Evolutionary conservation across 768 basidiomycete genomes (phyloP), one percentile per base, ranked within the genome.

Genomic region (Serendipita indica): DNA sequence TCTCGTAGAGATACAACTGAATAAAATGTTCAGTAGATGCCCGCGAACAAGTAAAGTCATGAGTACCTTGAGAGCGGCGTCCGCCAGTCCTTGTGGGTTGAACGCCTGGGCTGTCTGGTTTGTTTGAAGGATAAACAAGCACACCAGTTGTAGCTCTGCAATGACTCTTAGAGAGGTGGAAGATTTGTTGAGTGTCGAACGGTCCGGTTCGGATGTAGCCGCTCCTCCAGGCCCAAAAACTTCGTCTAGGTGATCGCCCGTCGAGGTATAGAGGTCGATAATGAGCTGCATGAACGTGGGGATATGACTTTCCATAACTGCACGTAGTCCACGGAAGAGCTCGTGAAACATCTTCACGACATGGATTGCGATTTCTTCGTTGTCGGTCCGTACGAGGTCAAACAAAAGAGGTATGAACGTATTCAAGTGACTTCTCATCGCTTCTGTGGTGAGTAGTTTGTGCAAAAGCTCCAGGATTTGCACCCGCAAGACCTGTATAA

Each of bases 311-410:
- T 89, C 89, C 14, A 80, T 79, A 49, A 86, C 72, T 7, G 77
- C 70, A 65, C 86, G 80, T 68, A 86, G 88, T 56, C 77, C 80
- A 52, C 94, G 81, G 65, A 88, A 79, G 20, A 92, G 76, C 71
- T 99, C 94, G 60, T 90, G 84, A 66, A 96, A 76, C 59, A 83
- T 86, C 72, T 97, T 98, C 77, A 92, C 89, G 58, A 85, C 86
- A 1, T 83, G 77, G 32, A 85, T 77, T 2, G 89, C 96, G 66
- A 92, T 93, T 68, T 99, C 96, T 71, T 99, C 96, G 68, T 96
- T 97, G 73, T 99, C 96, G 63, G 79, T 74, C 25, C 86, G 83
- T 30, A 98, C 76, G 57, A 91, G 74, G 62, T 89, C 77, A 34
- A 97, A 76, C 81, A 96, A 82, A 57, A 89, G 83, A 58, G 75